Conservation (phyloP, 495 filamentous ascomycete genomes). For the Usnea hakonensis region DNA sequence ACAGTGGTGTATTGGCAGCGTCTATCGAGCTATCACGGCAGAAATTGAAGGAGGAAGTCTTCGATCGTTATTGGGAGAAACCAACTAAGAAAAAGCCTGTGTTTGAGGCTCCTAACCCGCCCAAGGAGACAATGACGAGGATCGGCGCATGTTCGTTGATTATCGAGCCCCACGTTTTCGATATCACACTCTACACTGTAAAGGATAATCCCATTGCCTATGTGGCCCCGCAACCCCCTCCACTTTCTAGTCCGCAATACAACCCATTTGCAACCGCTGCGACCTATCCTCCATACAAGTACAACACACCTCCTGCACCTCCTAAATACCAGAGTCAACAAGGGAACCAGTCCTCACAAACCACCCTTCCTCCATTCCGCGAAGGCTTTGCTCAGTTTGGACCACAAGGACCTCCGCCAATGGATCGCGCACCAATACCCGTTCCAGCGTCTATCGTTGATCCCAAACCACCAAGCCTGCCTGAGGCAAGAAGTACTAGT, state of each 20-base stretch:
- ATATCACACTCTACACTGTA: conserved; percentile 76
- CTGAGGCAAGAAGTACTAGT: conserved; percentile 9
- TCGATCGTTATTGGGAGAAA: conserved; percentile 92
- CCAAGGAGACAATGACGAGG: conserved; percentile 79
- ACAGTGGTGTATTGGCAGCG: conserved; percentile 73
- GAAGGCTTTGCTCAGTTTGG: conserved; percentile 22
- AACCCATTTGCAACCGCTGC: conserved; percentile 22
- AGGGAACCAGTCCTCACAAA: conserved; percentile 6
- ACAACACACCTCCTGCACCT: conserved; percentile 29
- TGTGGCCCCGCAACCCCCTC: conserved; percentile 40
- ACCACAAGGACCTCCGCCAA: conserved; percentile 11
- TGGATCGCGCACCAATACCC: conserved; percentile 4
- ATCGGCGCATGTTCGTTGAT: conserved; percentile 73
- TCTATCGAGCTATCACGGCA: conserved; percentile 78
- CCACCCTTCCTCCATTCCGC: conserved; percentile 21
- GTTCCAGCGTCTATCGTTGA: conserved; percentile 21
- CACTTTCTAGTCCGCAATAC: conserved; percentile 31
- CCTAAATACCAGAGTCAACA: conserved; percentile 20
- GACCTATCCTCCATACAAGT: conserved; percentile 8
- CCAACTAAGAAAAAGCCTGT: conserved; percentile 71
- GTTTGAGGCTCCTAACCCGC: conserved; percentile 67
- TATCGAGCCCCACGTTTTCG: conserved; percentile 86
- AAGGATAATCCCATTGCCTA: conserved; percentile 54
- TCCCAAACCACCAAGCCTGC: conserved; percentile 2
- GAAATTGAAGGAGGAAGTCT: conserved; percentile 77